Evolutionary conservation across 139 green algal genomes (phyloP).

Genomic region (Chlamydomonas incerta): DNA sequence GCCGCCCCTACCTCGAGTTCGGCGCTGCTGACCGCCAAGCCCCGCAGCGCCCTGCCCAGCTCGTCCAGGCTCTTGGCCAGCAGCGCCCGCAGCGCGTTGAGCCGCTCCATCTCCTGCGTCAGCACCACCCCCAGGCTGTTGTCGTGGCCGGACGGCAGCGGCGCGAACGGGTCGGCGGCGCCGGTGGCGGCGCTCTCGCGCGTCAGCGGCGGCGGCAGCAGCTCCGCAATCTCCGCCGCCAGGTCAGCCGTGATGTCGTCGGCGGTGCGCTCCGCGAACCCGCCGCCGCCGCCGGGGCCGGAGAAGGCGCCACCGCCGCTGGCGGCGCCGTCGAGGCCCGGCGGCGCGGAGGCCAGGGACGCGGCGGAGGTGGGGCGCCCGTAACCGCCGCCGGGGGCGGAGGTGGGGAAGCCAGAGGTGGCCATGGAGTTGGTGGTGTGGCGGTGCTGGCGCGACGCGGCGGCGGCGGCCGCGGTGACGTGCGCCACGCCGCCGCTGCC

Average conservation of each 20-base stretch:
- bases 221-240: conserved; percentile 57
- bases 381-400: background rate
- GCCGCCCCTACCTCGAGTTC: conserved; percentile 81
- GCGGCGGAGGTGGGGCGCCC: background rate
- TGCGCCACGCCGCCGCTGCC: too few relatives aligned
- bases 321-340: background rate
- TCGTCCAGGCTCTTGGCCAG: conserved; percentile 48
- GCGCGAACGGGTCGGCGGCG: conserved; percentile 55
- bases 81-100: conserved; percentile 36
- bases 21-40: conserved; percentile 79
- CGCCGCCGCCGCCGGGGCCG: background rate
- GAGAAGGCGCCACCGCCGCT: background rate
- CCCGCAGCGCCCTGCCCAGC: conserved; percentile 74
- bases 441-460: too few relatives aligned
- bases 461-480: too few relatives aligned
- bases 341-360: background rate
- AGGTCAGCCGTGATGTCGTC: conserved; percentile 65
- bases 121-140: conserved; percentile 85
- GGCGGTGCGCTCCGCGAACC: background rate
- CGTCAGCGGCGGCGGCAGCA: conserved; percentile 58
- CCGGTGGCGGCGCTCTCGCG: conserved; percentile 41
- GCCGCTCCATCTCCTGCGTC: conserved; percentile 43
- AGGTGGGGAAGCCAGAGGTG: background rate
- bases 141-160: conserved; percentile 62
- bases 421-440: too few relatives aligned